These are phyloP conservation scores for Hypoxylon intermedium DNA, from an alignment of 495 filamentous ascomycete species.

Conservation along the genomic window DNA sequence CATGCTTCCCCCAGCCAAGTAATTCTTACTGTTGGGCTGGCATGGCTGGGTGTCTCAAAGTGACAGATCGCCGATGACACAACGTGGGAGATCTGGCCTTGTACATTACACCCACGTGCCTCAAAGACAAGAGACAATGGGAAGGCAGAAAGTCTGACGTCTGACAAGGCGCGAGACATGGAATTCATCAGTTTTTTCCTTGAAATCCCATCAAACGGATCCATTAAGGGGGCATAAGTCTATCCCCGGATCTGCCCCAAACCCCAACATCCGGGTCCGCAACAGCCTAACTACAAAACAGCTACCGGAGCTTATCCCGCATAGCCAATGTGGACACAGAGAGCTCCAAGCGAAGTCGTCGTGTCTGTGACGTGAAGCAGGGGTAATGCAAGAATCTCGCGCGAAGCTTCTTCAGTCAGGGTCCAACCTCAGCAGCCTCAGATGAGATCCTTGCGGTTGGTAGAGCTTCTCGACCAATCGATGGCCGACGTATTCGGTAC, in stretches of 20 bases:
- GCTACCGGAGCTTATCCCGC: conserved; percentile 2
- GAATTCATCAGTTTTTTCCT: conserved; percentile 14
- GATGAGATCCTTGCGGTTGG: conserved; percentile 19
- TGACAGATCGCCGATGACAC: conserved; percentile 6
- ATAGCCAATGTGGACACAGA: background rate
- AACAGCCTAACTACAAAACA: background rate
- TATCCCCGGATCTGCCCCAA: too few relatives aligned
- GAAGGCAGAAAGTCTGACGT: conserved; percentile 20
- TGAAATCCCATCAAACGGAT: conserved; percentile 22
- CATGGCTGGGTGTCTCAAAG: background rate
- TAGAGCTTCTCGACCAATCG: conserved; percentile 26
- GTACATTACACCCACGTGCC: conserved; percentile 12
- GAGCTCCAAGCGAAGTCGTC: background rate
- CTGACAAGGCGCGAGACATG: conserved; percentile 27
- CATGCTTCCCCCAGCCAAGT: background rate
- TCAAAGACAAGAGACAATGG: background rate
- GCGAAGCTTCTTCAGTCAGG: conserved; percentile 3
- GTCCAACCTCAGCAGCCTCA: background rate
- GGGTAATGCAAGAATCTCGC: background rate
- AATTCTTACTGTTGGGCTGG: background rate
- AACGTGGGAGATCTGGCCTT: background rate
- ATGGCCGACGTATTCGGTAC: background rate
- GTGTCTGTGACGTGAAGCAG: conserved; percentile 10
- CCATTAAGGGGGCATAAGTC: too few relatives aligned
- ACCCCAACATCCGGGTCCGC: conserved; percentile 13